Conservation (phyloP, 2,329 filamentous ascomycete species). For the Fusarium mundagurra region DNA sequence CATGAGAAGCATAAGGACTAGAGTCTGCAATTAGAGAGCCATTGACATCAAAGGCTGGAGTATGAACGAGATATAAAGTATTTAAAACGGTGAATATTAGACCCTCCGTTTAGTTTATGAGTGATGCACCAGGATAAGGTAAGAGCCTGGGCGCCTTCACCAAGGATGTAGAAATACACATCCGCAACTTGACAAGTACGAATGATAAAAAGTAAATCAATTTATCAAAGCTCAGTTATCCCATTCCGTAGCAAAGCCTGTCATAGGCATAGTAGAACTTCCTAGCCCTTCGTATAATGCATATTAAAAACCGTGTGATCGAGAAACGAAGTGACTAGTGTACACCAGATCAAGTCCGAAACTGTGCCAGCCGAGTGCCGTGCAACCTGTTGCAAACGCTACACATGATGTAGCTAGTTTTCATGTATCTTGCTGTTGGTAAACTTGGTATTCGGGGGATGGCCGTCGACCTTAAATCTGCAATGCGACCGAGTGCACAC, state of each 20-base stretch:
- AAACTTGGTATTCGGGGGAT: conserved; percentile 67
- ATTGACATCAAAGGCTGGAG: background rate
- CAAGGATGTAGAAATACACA: background rate
- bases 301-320: conserved; percentile 21
- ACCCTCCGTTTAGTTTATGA: background rate
- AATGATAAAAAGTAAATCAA: background rate
- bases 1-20: background rate
- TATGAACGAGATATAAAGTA: background rate
- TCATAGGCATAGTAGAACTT: background rate
- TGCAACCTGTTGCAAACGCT: background rate
- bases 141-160: background rate
- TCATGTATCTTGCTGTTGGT: conserved; percentile 49
- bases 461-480: conserved; percentile 62
- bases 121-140: background rate
- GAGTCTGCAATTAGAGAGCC: background rate
- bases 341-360: conserved; percentile 14
- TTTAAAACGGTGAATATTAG: background rate
- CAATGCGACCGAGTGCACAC: conserved; percentile 64
- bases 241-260: background rate
- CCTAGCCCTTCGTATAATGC: background rate
- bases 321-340: conserved; percentile 1
- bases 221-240: background rate
- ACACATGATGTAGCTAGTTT: conserved; percentile 36
- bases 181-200: background rate
- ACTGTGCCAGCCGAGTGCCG: background rate